Conservation (phyloP, 2,329 filamentous ascomycete species). For the Colletotrichum orchidophilum region DNA sequence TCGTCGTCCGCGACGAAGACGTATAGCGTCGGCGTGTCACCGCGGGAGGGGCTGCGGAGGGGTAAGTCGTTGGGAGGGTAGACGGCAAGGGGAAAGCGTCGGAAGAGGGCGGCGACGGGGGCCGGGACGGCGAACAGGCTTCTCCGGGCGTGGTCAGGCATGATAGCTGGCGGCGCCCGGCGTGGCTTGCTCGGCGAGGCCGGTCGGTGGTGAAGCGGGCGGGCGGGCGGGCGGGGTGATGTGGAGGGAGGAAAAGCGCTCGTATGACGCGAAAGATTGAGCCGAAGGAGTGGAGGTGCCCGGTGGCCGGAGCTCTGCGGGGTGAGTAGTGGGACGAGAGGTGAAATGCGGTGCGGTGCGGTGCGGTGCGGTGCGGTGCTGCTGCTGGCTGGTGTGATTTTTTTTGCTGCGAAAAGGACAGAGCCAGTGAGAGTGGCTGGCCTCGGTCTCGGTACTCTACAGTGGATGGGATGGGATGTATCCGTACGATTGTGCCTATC, state of each 20-base stretch:
- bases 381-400: neutral
- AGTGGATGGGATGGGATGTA: neutral
- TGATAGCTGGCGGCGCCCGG: neutral
- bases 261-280: neutral
- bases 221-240: neutral
- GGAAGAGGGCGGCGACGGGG: slow-evolving; percentile 85
- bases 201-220: slow-evolving; percentile 1
- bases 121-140: slow-evolving; percentile 70
- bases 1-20: slow-evolving; percentile 78
- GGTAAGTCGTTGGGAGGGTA: slow-evolving; percentile 82
- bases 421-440: neutral
- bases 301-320: neutral
- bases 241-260: neutral
- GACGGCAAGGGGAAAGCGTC: slow-evolving; percentile 80
- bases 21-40: slow-evolving; percentile 68
- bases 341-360: neutral
- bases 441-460: neutral
- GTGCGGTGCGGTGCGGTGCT: no score
- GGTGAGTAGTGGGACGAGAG: neutral
- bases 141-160: slow-evolving; percentile 35
- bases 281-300: neutral
- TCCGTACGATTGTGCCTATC: neutral
- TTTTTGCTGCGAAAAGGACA: neutral
- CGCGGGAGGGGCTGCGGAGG: slow-evolving; percentile 59
- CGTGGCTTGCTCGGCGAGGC: slow-evolving; percentile 14